A percentile compares a stretch with the other conserved stretches of the same genome.
phyloP scores from a whole-genome alignment of 2,329 filamentous ascomycete genomes.

The Emmonsiellopsis sp. region DNA sequence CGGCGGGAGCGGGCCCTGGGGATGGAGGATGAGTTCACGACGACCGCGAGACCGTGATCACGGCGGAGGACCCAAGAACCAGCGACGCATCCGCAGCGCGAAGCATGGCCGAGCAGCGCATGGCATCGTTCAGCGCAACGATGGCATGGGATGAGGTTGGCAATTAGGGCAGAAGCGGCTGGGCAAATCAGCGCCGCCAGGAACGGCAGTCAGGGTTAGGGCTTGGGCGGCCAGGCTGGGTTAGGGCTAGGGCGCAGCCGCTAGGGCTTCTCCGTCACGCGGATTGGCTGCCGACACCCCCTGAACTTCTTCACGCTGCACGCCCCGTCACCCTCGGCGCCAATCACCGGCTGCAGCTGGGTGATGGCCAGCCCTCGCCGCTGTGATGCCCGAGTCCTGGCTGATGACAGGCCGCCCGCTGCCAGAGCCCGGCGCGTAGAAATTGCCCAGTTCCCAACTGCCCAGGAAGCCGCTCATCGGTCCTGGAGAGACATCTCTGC shows the following conservation, averaged over 20 bases:
- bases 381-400: constrained; percentile 2
- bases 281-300: constrained; percentile 5
- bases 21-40: neutral
- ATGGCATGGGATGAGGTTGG: too few relatives aligned
- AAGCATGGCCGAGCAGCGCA: neutral
- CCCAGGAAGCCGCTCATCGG: too few relatives aligned
- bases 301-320: constrained; percentile 18
- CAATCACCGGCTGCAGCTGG: constrained; percentile 9
- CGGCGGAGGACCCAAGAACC: neutral
- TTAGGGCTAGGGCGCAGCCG: constrained; percentile 2
- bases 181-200: neutral
- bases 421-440: constrained; percentile 1
- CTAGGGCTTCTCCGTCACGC: constrained; percentile 6
- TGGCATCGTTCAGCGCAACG: too few relatives aligned
- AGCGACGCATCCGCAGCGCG: neutral
- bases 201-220: neutral
- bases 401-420: neutral
- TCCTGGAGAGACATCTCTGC: too few relatives aligned
- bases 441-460: neutral
- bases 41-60: neutral
- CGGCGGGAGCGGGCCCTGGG: neutral
- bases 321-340: constrained; percentile 13
- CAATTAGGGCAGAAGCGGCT: too few relatives aligned
- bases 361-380: constrained; percentile 1
- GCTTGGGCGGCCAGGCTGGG: neutral